These are phyloP conservation scores for Durotheca rogersii DNA, from an alignment of 495 filamentous ascomycete genomes.

Conservation along the genomic window DNA sequence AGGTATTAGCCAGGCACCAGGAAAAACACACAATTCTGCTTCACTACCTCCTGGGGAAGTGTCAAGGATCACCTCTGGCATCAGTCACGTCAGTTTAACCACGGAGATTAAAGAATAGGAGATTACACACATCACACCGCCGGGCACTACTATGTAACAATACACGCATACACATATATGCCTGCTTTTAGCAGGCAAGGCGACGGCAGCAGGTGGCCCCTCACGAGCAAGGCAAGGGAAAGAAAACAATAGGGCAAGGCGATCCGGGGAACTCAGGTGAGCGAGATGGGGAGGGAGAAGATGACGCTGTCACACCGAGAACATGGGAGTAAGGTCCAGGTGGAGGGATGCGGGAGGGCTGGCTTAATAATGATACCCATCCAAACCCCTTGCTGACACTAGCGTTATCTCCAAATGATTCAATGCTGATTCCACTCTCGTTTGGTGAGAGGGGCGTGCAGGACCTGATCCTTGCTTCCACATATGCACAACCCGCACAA, in stretches of 20 bases:
- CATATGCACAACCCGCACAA: not conserved
- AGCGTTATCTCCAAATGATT: not conserved
- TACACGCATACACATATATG: no score
- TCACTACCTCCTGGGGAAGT: no score
- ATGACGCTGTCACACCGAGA: not conserved
- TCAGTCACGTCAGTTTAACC: no score
- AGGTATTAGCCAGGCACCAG: not conserved
- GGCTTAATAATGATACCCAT: no score
- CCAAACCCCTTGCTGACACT: not conserved
- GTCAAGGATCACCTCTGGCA: not conserved
- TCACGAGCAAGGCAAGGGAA: no score
- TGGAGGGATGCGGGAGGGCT: no score
- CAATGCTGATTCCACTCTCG: not conserved
- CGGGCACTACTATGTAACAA: no score
- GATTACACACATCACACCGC: not conserved
- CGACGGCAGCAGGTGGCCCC: no score
- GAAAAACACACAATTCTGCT: no score
- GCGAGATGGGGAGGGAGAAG: no score
- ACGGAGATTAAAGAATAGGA: not conserved
- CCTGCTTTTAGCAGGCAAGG: no score
- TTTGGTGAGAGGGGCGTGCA: not conserved
- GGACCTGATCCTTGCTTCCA: not conserved
- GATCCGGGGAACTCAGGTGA: not conserved
- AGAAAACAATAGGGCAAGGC: no score
- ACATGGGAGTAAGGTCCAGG: not conserved